Evolutionary conservation across 2,329 filamentous ascomycete genomes (phyloP), one percentile per base, ranked within the genome.

Genomic region (Microdochium paspali): DNA sequence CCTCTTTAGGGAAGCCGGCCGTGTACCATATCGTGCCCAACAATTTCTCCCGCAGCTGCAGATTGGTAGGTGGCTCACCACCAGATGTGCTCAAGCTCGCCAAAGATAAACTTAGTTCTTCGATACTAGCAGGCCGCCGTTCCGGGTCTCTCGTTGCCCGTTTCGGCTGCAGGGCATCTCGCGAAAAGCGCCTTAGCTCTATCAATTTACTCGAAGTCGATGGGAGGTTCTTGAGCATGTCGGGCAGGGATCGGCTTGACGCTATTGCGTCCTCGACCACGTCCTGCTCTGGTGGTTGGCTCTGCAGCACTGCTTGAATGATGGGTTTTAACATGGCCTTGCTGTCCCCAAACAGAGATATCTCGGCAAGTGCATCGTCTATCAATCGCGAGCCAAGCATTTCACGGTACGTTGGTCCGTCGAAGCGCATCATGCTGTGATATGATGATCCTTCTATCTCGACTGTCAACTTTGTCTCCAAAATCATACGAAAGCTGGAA

Each of bases 391-490:
- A 74, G 0, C 73, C 77, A 24, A 82, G 64, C 49, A 80, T 73
- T 20, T 73, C 69, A 6, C 70, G 63, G 5, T 72, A 68, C 44
- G 82, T 75, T 0, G 64, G 57, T n/a, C 69, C 63, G 51, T 84
- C 79, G 44, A 84, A 80, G 20, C 73, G 68, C 70, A 84, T 78
- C 23, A 80, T 60, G 44, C 69, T 68, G 45, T 77, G 72, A 51
- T 82, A 82, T 2, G 69, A 66, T 1, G 68, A 61, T 10, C 69
- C 70, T 53, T 74, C 78, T 79, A 45, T 15, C 31, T 18, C 28
- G 2, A 25, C 18, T 44, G 49, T 68, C 47, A 69, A 63, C 45
- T 32, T 40, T 24, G 18, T 39, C 45, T n/a, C 24, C 23, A 28
- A 4, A 30, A 45, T 47, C 15, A 51, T 46, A 30, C n/a, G n/a